phyloP scores from a whole-genome alignment of 2,329 filamentous ascomycete species.

The Nothomitra cinnamomea region DNA sequence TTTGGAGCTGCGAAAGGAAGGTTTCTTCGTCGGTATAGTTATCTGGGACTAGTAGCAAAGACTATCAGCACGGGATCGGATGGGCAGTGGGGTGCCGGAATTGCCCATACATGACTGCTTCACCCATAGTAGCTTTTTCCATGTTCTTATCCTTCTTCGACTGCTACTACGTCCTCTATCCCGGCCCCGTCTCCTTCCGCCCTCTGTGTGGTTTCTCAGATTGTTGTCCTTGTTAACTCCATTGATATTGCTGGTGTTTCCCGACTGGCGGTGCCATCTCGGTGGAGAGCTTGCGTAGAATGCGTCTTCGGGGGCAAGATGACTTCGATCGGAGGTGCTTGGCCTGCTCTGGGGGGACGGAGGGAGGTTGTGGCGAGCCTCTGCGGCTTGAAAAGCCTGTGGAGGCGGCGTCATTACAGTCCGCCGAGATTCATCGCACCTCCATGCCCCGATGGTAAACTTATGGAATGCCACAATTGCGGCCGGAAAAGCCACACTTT shows the following conservation, averaged over 20 bases:
- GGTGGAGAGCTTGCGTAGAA: conserved; percentile 48
- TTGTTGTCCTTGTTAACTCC: background rate
- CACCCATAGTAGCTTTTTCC: conserved; percentile 97
- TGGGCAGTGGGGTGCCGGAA: background rate
- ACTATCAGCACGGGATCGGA: background rate
- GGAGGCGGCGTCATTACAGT: background rate
- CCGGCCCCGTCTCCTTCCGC: conserved; percentile 30
- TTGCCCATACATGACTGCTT: conserved; percentile 69
- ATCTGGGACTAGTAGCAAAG: conserved; percentile 53
- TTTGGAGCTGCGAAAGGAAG: conserved; percentile 87
- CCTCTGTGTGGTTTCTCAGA: conserved; percentile 11
- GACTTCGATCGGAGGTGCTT: conserved; percentile 37
- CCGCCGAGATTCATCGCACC: background rate
- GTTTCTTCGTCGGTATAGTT: conserved; percentile 97
- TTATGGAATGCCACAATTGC: background rate
- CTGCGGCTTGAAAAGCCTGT: background rate
- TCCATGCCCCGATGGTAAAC: background rate
- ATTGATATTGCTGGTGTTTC: conserved; percentile 17
- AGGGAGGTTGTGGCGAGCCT: background rate
- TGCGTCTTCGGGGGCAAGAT: conserved; percentile 72
- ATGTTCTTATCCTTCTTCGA: conserved; percentile 52
- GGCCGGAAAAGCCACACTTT: background rate
- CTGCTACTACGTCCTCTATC: conserved; percentile 44
- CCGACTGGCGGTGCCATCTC: conserved; percentile 22
- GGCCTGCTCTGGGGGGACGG: background rate